Percentiles rank a stretch among this genome's conserved stretches.
phyloP scores from a whole-genome alignment of 2,329 filamentous ascomycete genomes.

The Drechslerella stenobrocha region DNA sequence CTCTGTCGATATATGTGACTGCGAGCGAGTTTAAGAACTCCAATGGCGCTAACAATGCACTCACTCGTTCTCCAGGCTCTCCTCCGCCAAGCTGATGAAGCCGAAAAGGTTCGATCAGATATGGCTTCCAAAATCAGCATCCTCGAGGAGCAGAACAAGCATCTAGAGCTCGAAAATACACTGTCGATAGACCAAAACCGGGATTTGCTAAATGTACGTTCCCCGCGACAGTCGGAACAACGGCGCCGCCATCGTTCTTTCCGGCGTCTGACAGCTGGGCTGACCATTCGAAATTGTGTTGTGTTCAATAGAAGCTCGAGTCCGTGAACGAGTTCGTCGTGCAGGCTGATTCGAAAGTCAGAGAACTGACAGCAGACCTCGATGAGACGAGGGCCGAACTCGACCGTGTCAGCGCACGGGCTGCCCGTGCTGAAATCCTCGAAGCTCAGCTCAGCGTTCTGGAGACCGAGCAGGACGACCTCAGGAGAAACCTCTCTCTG shows the following conservation, averaged over 20 bases:
- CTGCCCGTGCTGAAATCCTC: slow-evolving; percentile 72
- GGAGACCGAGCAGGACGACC: slow-evolving; percentile 75
- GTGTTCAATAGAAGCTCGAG: slow-evolving; percentile 68
- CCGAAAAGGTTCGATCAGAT: slow-evolving; percentile 77
- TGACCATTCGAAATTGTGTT: slow-evolving; percentile 44
- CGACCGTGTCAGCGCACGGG: slow-evolving; percentile 55
- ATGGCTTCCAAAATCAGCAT: slow-evolving; percentile 73
- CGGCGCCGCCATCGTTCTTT: not conserved
- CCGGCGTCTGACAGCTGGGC: slow-evolving; percentile 8
- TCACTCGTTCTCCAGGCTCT: slow-evolving; percentile 67
- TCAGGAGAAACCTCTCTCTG: slow-evolving; percentile 69
- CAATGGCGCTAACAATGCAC: slow-evolving; percentile 33
- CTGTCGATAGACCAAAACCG: slow-evolving; percentile 81
- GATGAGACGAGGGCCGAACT: slow-evolving; percentile 53
- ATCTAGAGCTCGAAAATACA: slow-evolving; percentile 75
- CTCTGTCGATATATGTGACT: slow-evolving; percentile 29
- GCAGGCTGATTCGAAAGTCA: slow-evolving; percentile 78
- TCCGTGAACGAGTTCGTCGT: slow-evolving; percentile 74
- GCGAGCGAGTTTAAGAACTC: slow-evolving; percentile 34
- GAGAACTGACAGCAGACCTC: slow-evolving; percentile 61
- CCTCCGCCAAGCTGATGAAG: slow-evolving; percentile 86
- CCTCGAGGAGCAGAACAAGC: slow-evolving; percentile 72
- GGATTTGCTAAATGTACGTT: slow-evolving; percentile 65
- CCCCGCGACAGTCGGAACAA: not conserved
- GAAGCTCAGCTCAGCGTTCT: slow-evolving; percentile 78